Evolutionary conservation across 2,329 filamentous ascomycete genomes (phyloP).

Genomic region (Pseudohalonectria lignicola): DNA sequence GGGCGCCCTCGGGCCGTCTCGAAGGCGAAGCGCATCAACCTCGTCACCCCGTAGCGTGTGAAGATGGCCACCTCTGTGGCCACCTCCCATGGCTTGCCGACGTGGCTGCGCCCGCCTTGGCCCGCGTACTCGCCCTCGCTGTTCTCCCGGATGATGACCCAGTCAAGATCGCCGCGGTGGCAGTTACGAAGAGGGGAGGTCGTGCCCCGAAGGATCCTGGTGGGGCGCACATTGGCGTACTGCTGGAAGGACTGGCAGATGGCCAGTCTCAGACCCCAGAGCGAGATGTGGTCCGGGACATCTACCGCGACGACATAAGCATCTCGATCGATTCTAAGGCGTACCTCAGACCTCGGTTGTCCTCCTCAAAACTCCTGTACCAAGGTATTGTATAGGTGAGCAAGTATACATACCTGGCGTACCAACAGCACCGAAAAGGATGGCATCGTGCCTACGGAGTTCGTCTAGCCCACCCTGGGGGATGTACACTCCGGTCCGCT

Average conservation of each 20-base stretch:
- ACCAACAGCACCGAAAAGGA: conserved; percentile 19
- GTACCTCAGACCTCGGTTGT: not conserved
- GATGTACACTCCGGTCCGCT: conserved; percentile 54
- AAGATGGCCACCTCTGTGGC: conserved; percentile 55
- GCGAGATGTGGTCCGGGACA: conserved; percentile 55
- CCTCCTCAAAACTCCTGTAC: not conserved
- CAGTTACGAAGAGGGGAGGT: conserved; percentile 41
- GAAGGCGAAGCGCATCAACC: conserved; percentile 53
- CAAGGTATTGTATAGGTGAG: not conserved
- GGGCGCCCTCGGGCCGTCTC: conserved; percentile 40
- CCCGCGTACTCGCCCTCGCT: conserved; percentile 55
- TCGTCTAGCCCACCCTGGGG: conserved; percentile 46
- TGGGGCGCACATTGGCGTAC: conserved; percentile 56
- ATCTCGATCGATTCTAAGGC: no score
- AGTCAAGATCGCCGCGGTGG: conserved; percentile 43
- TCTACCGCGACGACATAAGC: no score
- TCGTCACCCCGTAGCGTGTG: conserved; percentile 45
- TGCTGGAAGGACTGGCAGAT: conserved; percentile 55
- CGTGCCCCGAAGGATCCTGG: conserved; percentile 45
- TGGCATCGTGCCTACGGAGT: conserved; percentile 25
- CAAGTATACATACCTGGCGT: conserved; percentile 11
- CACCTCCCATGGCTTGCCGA: conserved; percentile 42
- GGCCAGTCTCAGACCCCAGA: conserved; percentile 53
- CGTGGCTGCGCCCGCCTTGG: conserved; percentile 49
- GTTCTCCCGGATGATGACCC: conserved; percentile 57